Base-by-base conservation (phyloP, 2,329 filamentous ascomycete species). In the Cadophora sp. region DNA sequence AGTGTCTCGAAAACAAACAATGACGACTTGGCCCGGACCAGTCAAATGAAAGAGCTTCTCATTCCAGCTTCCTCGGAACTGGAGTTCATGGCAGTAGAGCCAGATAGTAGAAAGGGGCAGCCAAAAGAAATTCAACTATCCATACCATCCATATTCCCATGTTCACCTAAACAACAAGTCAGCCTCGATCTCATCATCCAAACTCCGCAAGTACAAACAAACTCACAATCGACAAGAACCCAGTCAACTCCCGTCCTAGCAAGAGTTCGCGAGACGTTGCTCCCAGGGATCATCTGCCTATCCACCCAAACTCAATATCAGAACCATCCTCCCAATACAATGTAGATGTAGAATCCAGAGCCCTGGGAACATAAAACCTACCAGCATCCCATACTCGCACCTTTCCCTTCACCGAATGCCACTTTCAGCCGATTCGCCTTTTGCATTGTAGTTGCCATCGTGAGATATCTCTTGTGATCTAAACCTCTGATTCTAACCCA, bases 191-290 rank as follows among this genome's bases (percentile, higher is more conserved):
- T 11, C 24, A 18, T 9, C 36, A 61, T 30, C 5, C 11, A n/a
- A 43, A 8, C 3, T 24, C 13, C 5, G n/a, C n/a, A n/a, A 22
- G 5, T 22, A 20, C 7, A 48, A 5, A 48, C 8, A n/a, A 30
- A 65, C 67, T 85, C 84, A 72, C 84, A 85, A 74, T 87, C 85
- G 30, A 87, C 85, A 76, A 90, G 81, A 11, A 92, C 85, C 83
- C 89, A 91, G 74, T 91, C 89, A 1, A 89, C 82, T 0, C 88
- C 89, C 2, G 83, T 84, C 64, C 87, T 81, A 1, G 90, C 88
- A 58, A 92, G 79, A 20, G 83, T 77, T 62, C 87, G 82, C 5
- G 87, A 87, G 14, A 89, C 79, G 68, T 89, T 89, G 53, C 83
- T 81, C 0, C 87, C 85, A 0, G 87, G 87, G 63, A 89, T 78